A percentile compares a stretch with the other conserved stretches of the same genome.
phyloP scores from a whole-genome alignment of 2,329 filamentous ascomycete genomes.

The Ophiocordyceps sinensis region DNA sequence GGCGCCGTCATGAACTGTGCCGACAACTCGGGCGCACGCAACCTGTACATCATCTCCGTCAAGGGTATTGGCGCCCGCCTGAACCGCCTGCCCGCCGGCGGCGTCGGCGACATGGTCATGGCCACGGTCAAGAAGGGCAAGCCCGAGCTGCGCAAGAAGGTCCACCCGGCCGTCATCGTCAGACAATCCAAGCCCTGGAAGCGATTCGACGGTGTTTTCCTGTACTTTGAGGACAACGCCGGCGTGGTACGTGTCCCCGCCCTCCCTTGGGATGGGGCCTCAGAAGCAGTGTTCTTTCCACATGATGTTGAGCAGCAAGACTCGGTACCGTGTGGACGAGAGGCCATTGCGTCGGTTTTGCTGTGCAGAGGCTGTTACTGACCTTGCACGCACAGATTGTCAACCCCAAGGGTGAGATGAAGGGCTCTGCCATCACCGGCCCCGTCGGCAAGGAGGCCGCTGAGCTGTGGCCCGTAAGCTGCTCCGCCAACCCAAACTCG shows the following conservation, averaged over 20 bases:
- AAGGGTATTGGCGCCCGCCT: conserved; percentile 96
- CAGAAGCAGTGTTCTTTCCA: no score
- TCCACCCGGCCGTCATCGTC: conserved; percentile 98
- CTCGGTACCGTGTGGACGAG: no score
- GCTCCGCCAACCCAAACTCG: not conserved
- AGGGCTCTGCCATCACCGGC: conserved; percentile 98
- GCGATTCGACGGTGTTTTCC: conserved; percentile 93
- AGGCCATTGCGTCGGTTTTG: no score
- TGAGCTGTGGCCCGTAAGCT: conserved; percentile 92
- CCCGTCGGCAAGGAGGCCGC: conserved; percentile 99
- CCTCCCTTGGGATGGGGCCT: not conserved
- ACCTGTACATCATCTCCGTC: conserved; percentile 99
- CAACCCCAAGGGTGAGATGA: conserved; percentile 99
- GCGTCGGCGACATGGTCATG: conserved; percentile 99
- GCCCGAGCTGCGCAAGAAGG: conserved; percentile 99
- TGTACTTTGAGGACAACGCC: conserved; percentile 99
- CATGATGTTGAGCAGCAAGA: no score
- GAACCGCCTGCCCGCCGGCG: conserved; percentile 91
- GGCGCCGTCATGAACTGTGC: conserved; percentile 99
- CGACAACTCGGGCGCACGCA: conserved; percentile 97
- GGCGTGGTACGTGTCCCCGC: conserved; percentile 63
- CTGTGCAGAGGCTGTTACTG: conserved; percentile 12
- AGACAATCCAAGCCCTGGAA: conserved; percentile 99
- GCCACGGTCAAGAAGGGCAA: conserved; percentile 99
- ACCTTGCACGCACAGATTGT: conserved; percentile 56